Conservation (phyloP, 2,329 filamentous ascomycete species). For the Colletotrichum simmondsii region DNA sequence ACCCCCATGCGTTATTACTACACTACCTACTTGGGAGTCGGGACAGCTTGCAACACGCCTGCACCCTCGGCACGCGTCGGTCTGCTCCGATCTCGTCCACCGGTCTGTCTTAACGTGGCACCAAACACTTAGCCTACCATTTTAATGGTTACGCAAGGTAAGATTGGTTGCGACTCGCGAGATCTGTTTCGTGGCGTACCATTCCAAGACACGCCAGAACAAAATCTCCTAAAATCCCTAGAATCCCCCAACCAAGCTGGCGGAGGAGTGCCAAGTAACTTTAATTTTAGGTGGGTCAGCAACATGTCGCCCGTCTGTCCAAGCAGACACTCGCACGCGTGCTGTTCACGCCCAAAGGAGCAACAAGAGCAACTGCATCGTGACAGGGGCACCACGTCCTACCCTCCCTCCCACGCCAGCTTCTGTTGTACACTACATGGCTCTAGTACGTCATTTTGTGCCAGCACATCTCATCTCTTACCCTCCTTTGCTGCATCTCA, state of each 20-base stretch:
- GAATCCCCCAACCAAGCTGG: slow-evolving; percentile 25
- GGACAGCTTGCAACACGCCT: neutral
- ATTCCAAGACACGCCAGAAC: slow-evolving; percentile 29
- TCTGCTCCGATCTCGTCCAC: neutral
- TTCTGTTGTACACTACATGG: neutral
- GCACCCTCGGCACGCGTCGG: neutral
- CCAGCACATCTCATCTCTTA: slow-evolving; percentile 31
- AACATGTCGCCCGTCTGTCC: neutral
- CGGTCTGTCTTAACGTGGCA: neutral
- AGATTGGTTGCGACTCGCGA: slow-evolving; percentile 17
- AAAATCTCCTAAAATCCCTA: slow-evolving; percentile 3
- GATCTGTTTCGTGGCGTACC: slow-evolving; percentile 30
- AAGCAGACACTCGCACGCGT: slow-evolving; percentile 6
- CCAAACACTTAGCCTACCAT: slow-evolving; percentile 2
- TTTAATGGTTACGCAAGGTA: neutral
- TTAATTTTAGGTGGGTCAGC: slow-evolving; percentile 27
- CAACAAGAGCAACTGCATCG: slow-evolving; percentile 5
- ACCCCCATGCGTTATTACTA: neutral
- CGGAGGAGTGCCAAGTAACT: slow-evolving; percentile 35
- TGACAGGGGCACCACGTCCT: slow-evolving; percentile 17
- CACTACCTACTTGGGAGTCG: neutral
- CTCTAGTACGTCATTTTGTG: slow-evolving; percentile 29
- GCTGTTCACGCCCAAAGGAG: slow-evolving; percentile 7
- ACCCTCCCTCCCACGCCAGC: neutral
- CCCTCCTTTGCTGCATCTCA: slow-evolving; percentile 14